phyloP scores from a whole-genome alignment of 176 grass and related monocot genomes.

The Bromus sterilis region DNA sequence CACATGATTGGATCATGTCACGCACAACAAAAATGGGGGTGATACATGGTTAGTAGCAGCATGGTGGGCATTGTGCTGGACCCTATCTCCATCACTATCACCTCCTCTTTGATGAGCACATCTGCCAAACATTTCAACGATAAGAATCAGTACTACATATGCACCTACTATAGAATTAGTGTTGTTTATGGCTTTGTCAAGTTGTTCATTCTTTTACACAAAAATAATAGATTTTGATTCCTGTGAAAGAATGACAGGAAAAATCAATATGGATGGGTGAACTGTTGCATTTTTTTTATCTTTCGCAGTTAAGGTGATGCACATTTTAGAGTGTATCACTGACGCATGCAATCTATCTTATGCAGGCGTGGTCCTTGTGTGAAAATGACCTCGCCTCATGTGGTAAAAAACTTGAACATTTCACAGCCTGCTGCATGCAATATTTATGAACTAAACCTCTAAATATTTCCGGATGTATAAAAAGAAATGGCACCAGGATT shows the following conservation, averaged over 20 bases:
- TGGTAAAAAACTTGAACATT: background rate
- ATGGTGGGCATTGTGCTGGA: background rate
- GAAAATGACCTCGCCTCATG: background rate
- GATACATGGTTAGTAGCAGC: background rate
- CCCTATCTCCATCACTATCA: background rate
- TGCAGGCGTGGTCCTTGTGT: too few species aligned
- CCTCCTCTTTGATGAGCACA: background rate
- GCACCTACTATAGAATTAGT: background rate
- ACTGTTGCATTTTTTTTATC: background rate
- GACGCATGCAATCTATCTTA: background rate
- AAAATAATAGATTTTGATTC: background rate
- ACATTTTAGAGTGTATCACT: background rate
- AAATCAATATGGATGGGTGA: background rate
- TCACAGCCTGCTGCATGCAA: background rate
- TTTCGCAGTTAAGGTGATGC: background rate
- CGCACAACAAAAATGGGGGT: background rate
- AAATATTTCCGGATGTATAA: too few species aligned
- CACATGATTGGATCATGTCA: background rate
- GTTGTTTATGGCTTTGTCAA: background rate
- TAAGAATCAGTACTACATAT: background rate
- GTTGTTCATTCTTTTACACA: background rate
- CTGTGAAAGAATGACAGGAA: background rate
- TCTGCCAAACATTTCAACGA: slow-evolving; percentile 6
- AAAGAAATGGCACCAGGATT: too few species aligned
- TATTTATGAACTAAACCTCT: too few species aligned